These are phyloP conservation scores for Rauvolfia tetraphylla DNA, from an alignment of 257 asterid species.

Conservation along the genomic window DNA sequence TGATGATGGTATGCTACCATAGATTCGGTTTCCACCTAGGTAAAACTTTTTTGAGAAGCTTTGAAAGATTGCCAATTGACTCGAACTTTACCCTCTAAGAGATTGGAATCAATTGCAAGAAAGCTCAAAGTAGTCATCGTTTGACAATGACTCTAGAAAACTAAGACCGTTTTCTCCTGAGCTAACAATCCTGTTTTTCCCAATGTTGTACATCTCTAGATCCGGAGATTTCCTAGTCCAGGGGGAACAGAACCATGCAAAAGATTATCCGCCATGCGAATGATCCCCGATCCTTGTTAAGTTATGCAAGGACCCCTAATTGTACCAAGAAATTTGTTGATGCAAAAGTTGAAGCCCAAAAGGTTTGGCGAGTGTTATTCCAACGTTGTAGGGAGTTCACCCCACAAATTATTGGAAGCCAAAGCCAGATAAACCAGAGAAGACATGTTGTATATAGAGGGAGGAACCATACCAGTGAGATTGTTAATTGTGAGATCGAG, in stretches of 20 bases:
- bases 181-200: constrained; percentile 39
- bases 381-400: constrained; percentile 46
- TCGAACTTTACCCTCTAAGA: constrained; percentile 47
- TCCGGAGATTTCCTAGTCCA: constrained; percentile 52
- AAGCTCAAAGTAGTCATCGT: constrained; percentile 45
- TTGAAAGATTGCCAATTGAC: constrained; percentile 53
- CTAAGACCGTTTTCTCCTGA: constrained; percentile 31
- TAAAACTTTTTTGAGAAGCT: constrained; percentile 33
- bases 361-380: constrained; percentile 52
- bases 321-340: constrained; percentile 52
- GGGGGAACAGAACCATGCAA: constrained; percentile 59
- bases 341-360: constrained; percentile 38
- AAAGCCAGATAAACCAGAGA: constrained; percentile 41
- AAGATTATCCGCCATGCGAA: constrained; percentile 47
- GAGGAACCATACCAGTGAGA: constrained; percentile 46
- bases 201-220: constrained; percentile 48
- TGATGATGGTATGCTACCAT: constrained; percentile 48
- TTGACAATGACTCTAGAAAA: constrained; percentile 36
- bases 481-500: constrained; percentile 56
- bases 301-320: constrained; percentile 52
- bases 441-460: constrained; percentile 38
- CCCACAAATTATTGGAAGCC: constrained; percentile 37
- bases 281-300: constrained; percentile 47
- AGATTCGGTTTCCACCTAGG: constrained; percentile 44
- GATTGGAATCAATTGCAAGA: constrained; percentile 45